A percentile compares a stretch with the other conserved stretches of the same genome.
Evolutionary conservation across 345 rosid genomes (phyloP).

Genomic region (Mercurialis annua): DNA sequence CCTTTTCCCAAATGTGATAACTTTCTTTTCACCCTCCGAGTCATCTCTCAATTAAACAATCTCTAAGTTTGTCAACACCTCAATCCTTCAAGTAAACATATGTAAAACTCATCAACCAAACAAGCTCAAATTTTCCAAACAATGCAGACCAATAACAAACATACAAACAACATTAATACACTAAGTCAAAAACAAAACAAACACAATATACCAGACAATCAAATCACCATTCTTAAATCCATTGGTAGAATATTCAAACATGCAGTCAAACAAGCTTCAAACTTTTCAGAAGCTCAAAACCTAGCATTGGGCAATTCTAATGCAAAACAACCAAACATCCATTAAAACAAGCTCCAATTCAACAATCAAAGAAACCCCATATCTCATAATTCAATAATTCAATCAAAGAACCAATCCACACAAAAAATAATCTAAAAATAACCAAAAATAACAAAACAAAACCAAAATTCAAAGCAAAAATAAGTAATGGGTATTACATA

Average conservation of each 20-base stretch:
- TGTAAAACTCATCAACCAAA: slow-evolving; percentile 2
- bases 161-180: neutral
- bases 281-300: slow-evolving; percentile 2
- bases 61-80: slow-evolving; percentile 1
- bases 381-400: neutral
- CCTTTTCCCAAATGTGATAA: slow-evolving; percentile 17
- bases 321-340: neutral
- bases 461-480: neutral
- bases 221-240: neutral
- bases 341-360: slow-evolving; percentile 11
- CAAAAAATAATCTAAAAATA: neutral
- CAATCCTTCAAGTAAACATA: slow-evolving; percentile 2
- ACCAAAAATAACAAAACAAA: neutral
- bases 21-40: slow-evolving; percentile 29
- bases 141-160: slow-evolving; percentile 10
- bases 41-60: slow-evolving; percentile 21
- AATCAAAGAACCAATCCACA: slow-evolving; percentile 15
- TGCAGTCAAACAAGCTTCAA: slow-evolving; percentile 13
- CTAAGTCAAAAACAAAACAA: neutral
- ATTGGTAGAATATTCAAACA: neutral
- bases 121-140: slow-evolving; percentile 1
- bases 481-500: slow-evolving; percentile 20
- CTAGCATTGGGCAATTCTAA: slow-evolving; percentile 8
- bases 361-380: slow-evolving; percentile 15
- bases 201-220: neutral